Evolutionary conservation across 495 filamentous ascomycete species (phyloP).

Genomic region (Opeltia flavorubescens): DNA sequence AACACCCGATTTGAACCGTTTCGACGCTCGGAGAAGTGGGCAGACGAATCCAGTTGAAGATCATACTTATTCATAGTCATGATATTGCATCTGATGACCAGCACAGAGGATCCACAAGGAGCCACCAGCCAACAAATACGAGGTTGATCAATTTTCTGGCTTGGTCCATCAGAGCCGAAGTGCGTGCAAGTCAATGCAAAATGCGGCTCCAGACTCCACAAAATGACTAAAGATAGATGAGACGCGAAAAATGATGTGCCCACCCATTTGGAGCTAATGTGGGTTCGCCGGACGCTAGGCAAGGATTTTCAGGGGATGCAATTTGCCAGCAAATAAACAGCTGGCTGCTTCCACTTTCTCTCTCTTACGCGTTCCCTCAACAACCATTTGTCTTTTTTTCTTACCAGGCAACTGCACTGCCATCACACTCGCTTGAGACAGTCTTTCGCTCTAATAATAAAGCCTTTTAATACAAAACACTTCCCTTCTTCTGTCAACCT

Average conservation of each 20-base stretch:
- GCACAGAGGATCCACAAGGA: background rate
- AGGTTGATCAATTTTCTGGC: background rate
- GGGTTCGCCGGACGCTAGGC: background rate
- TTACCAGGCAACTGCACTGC: background rate
- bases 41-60: too few relatives aligned
- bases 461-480: background rate
- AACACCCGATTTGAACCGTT: too few relatives aligned
- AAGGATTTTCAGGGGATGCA: background rate
- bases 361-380: background rate
- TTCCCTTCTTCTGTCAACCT: background rate
- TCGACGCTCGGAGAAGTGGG: too few relatives aligned
- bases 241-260: background rate
- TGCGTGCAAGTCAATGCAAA: too few relatives aligned
- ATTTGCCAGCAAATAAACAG: background rate
- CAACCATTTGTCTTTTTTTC: background rate
- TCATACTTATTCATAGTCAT: too few relatives aligned
- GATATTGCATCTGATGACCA: background rate
- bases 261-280: background rate
- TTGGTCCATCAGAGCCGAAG: background rate
- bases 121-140: background rate
- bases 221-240: background rate
- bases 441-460: too few relatives aligned
- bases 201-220: background rate
- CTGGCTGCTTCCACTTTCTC: background rate
- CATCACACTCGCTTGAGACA: conserved; percentile 2